Conservation (phyloP, 495 filamentous ascomycete species). For the Parmelia sp. region DNA sequence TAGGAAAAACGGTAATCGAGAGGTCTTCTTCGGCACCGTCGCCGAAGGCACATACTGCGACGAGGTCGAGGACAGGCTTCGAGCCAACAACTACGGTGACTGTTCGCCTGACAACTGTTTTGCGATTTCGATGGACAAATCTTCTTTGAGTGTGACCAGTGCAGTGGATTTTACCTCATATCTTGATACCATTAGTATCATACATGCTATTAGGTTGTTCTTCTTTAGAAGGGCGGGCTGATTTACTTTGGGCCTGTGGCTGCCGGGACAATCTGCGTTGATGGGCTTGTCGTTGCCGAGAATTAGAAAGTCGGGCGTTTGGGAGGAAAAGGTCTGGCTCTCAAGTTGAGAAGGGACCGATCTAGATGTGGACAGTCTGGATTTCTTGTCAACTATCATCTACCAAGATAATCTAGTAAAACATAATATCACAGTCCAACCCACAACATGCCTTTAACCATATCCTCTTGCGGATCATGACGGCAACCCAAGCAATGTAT, state of each 20-base stretch:
- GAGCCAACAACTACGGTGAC: not conserved
- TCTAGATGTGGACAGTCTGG: not conserved
- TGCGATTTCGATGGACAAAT: not conserved
- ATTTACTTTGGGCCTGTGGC: not conserved
- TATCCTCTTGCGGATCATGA: no score
- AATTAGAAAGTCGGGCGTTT: not conserved
- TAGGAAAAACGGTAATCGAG: not conserved
- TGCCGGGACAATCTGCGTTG: not conserved
- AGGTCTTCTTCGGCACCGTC: not conserved
- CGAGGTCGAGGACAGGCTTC: not conserved
- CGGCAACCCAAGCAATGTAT: no score
- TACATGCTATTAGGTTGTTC: no score
- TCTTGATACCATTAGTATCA: no score
- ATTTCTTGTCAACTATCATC: not conserved
- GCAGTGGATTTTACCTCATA: no score
- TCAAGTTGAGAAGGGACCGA: not conserved
- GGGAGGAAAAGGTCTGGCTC: not conserved
- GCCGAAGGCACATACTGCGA: not conserved
- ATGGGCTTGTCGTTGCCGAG: not conserved
- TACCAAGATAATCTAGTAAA: no score
- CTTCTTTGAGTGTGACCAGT: not conserved
- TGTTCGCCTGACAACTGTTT: constrained; percentile 1
- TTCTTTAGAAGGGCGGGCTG: not conserved
- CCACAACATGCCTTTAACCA: no score
- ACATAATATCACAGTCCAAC: no score